phyloP scores from a whole-genome alignment of 78 protist genomes.

The Anaeramoeba ignava region DNA sequence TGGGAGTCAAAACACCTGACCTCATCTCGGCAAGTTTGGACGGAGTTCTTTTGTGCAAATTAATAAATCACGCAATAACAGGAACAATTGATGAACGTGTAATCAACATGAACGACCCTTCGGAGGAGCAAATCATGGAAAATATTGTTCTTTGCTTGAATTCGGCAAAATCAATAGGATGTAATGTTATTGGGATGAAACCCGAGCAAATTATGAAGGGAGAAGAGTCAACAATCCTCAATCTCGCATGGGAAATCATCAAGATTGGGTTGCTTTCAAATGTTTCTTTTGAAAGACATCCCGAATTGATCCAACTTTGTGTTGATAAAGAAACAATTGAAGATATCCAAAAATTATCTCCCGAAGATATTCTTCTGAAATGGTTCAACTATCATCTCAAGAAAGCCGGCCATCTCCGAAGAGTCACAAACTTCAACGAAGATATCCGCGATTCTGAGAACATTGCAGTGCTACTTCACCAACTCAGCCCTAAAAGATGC shows the following conservation, averaged over 20 bases:
- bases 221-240: conserved; percentile 8
- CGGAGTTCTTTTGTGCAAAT: conserved; percentile 37
- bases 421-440: conserved; percentile 62
- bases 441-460: conserved; percentile 61
- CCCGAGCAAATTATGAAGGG: conserved; percentile 6
- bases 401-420: conserved; percentile 60
- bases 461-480: conserved; percentile 72
- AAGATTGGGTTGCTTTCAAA: conserved; percentile 41
- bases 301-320: conserved; percentile 73
- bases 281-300: conserved; percentile 67
- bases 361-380: conserved; percentile 70
- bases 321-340: conserved; percentile 69
- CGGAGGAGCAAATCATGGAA: conserved; percentile 26
- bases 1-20: neutral
- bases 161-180: conserved; percentile 38
- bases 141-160: conserved; percentile 23
- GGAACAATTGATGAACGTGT: conserved; percentile 85
- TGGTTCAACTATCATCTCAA: conserved; percentile 87
- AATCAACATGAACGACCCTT: conserved; percentile 44
- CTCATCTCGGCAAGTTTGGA: conserved; percentile 22
- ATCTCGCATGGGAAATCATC: conserved; percentile 22
- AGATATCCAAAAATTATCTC: conserved; percentile 59
- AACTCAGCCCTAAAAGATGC: conserved; percentile 45
- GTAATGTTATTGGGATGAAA: conserved; percentile 1
- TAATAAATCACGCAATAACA: conserved; percentile 53